These are phyloP conservation scores for Neonothopanus nambi DNA, from an alignment of 1,284 basidiomycete genomes.

Conservation along the genomic window DNA sequence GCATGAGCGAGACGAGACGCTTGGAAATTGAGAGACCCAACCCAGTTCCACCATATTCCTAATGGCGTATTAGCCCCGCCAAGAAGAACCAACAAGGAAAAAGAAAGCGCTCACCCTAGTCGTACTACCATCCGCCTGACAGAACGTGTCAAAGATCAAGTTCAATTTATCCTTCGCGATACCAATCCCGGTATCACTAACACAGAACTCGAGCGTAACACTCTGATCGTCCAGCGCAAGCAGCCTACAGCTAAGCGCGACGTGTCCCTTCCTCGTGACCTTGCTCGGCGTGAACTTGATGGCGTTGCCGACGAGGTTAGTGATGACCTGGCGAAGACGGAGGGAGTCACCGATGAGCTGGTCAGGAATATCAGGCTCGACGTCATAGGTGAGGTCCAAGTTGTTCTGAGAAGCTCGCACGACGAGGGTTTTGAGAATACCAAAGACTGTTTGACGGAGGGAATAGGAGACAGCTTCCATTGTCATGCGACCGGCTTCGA, in stretches of 20 bases:
- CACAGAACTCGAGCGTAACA: slow-evolving; percentile 95
- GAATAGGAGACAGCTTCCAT: slow-evolving; percentile 99
- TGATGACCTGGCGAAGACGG: slow-evolving; percentile 90
- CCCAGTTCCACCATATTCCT: slow-evolving; percentile 98
- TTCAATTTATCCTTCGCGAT: slow-evolving; percentile 99
- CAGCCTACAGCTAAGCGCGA: slow-evolving; percentile 86
- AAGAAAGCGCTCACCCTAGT: slow-evolving; percentile 61
- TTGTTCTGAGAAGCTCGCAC: slow-evolving; percentile 98
- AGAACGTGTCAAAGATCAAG: slow-evolving; percentile 99
- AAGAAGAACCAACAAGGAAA: neutral
- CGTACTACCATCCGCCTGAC: slow-evolving; percentile 95
- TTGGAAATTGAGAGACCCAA: slow-evolving; percentile 96
- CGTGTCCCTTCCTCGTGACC: slow-evolving; percentile 80
- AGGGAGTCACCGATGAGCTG: slow-evolving; percentile 97
- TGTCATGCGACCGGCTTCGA: slow-evolving; percentile 98
- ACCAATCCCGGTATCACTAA: slow-evolving; percentile 97
- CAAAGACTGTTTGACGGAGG: slow-evolving; percentile 95
- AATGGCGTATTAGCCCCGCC: slow-evolving; percentile 3
- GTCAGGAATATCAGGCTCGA: slow-evolving; percentile 95
- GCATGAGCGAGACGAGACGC: slow-evolving; percentile 95
- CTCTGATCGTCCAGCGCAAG: slow-evolving; percentile 74
- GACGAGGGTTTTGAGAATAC: slow-evolving; percentile 97
- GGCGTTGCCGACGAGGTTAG: slow-evolving; percentile 92
- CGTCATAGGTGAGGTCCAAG: slow-evolving; percentile 95
- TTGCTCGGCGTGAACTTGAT: slow-evolving; percentile 94